Evolutionary conservation across 1,284 basidiomycete genomes (phyloP).

Genomic region (Rhizopogon parksii): DNA sequence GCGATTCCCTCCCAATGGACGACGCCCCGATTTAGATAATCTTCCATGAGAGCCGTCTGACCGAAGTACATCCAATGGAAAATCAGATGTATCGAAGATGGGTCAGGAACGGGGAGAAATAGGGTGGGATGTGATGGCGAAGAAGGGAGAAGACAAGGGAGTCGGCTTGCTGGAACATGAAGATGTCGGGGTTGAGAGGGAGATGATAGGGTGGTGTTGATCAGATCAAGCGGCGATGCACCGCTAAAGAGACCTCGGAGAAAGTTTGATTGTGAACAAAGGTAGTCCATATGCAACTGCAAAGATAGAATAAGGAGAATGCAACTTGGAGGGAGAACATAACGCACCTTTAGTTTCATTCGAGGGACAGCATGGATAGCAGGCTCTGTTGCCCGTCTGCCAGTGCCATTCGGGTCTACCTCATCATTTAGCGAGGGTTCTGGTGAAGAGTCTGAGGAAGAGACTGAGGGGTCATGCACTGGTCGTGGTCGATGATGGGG

Average conservation of each 20-base stretch:
- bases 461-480: conserved; percentile 16
- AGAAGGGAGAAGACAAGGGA: conserved; percentile 61
- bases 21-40: conserved; percentile 49
- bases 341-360: conserved; percentile 55
- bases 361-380: conserved; percentile 41
- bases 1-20: conserved; percentile 73
- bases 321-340: background rate
- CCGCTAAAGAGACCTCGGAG: conserved; percentile 63
- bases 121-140: conserved; percentile 57
- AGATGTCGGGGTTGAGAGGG: conserved; percentile 24
- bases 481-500: conserved; percentile 32
- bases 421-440: conserved; percentile 21
- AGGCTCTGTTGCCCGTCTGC: conserved; percentile 48
- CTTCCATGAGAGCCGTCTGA: conserved; percentile 49
- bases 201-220: conserved; percentile 30
- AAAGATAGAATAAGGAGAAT: conserved; percentile 10
- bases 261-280: conserved; percentile 66
- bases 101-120: conserved; percentile 72
- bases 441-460: conserved; percentile 26
- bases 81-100: conserved; percentile 61
- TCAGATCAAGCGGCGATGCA: conserved; percentile 52
- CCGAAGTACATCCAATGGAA: conserved; percentile 79
- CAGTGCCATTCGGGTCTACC: conserved; percentile 30
- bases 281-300: conserved; percentile 67
- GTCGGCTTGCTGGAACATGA: conserved; percentile 39